Conservation (phyloP, 257 asterid genomes). For the Solanum pennellii region DNA sequence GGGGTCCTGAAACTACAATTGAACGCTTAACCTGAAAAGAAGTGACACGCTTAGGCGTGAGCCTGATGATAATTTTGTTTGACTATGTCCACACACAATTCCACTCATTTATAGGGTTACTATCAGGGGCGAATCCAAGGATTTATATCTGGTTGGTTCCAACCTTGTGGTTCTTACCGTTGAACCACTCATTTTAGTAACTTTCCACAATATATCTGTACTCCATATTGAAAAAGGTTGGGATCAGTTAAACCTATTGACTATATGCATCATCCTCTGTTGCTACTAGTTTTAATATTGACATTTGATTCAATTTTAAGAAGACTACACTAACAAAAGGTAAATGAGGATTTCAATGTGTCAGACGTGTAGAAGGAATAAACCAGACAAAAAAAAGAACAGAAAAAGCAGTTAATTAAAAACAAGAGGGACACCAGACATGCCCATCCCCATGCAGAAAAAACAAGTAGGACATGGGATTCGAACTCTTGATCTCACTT, state of each 20-base stretch:
- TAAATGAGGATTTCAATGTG: neutral
- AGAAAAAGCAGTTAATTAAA: neutral
- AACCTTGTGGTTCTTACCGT: neutral
- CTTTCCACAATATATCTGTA: neutral
- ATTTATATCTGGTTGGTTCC: neutral
- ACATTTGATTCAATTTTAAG: neutral
- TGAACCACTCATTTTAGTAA: neutral
- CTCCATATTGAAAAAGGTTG: neutral
- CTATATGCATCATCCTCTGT: neutral
- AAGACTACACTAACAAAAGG: neutral
- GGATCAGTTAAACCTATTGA: neutral
- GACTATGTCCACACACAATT: neutral
- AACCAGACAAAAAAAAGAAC: neutral
- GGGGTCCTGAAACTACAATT: slow-evolving; percentile 80
- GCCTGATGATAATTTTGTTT: neutral
- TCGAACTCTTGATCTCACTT: neutral
- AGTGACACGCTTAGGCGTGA: neutral
- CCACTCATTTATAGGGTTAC: neutral
- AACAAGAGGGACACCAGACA: neutral
- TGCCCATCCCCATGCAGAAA: neutral
- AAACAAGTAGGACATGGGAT: neutral
- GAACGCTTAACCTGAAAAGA: slow-evolving; percentile 52
- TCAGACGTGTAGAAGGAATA: neutral
- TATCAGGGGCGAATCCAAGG: neutral
- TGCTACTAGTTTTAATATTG: neutral